Base-by-base conservation (phyloP, 371 early-diverging fungal genomes). In the Mortierella sp. region DNA sequence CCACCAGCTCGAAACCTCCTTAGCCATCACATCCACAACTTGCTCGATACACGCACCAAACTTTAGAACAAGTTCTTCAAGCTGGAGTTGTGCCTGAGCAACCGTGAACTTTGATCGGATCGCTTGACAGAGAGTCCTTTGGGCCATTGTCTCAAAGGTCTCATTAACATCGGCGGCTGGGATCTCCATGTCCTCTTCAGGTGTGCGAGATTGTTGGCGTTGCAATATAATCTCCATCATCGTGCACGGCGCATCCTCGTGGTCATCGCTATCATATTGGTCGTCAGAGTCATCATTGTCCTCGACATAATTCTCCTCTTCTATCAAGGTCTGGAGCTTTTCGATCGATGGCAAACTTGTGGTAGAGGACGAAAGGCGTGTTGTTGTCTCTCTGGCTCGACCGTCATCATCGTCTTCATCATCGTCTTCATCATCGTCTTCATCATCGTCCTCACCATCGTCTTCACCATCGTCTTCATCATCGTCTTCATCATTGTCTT, bases 1-100 rank as follows among this genome's bases (percentile, higher is more conserved):
- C 73, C 73, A 73, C 73, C 73, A 73, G 10, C 61, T 46, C 39
- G 50, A 43, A 12, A 67, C 27, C 51, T 62, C 60, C 47, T 60
- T 61, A 0, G 82, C 79, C 25, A 86, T 63, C 5, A 77, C 80
- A n/a, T 63, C 63, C 19, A 80, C 48, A 0, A 82, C 50, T 19
- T 70, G 73, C 8, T 80, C 71, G 4, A 73, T 58, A 2, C 77
- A 67, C 6, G 85, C 83, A 28, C 84, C 82, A 46, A 83, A 83
- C 59, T 87, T 87, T 19, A 83, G 51, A 52, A 82, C 70, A 29
- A 86, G 59, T 24, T 87, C 88, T 39, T 87, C 88, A 16, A 87
- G 67, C 47, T 85, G 85, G 31, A 87, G 55, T 40, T 82, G 77
- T 14, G 82, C 80, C 49, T 83, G 82, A 10, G 85, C 84, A 60